Evolutionary conservation across 441 rosid species (phyloP).

Genomic region (Metrosideros polymorpha): DNA sequence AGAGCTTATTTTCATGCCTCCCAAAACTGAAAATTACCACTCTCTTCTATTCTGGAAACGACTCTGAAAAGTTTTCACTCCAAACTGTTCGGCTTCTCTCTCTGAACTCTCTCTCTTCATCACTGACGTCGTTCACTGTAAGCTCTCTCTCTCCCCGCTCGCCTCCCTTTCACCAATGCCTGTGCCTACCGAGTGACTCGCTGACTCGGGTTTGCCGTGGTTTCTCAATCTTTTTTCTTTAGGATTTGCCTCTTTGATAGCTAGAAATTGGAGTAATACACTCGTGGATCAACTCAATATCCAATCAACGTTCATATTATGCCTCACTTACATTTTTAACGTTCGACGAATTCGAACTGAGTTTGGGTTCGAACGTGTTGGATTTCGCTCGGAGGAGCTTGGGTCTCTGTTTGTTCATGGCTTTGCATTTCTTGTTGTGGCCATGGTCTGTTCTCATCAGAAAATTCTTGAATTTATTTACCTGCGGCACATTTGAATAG

Average conservation of each 20-base stretch:
- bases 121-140: neutral
- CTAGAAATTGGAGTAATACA: neutral
- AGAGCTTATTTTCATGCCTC: neutral
- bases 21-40: neutral
- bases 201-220: neutral
- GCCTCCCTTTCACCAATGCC: neutral
- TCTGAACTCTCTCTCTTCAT: neutral
- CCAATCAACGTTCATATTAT: neutral
- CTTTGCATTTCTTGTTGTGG: neutral
- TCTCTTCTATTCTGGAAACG: neutral
- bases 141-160: neutral
- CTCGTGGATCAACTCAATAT: neutral
- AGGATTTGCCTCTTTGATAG: neutral
- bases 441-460: neutral
- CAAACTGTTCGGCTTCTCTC: neutral
- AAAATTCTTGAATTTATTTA: too few relatives aligned
- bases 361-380: neutral
- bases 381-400: neutral
- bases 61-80: neutral
- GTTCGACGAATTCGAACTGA: neutral
- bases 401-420: neutral
- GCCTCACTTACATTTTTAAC: neutral
- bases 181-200: neutral
- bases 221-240: neutral
- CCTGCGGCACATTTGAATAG: neutral